Evolutionary conservation across 1,284 basidiomycete species (phyloP).

Genomic region (Cystobasidiaceae sp.): DNA sequence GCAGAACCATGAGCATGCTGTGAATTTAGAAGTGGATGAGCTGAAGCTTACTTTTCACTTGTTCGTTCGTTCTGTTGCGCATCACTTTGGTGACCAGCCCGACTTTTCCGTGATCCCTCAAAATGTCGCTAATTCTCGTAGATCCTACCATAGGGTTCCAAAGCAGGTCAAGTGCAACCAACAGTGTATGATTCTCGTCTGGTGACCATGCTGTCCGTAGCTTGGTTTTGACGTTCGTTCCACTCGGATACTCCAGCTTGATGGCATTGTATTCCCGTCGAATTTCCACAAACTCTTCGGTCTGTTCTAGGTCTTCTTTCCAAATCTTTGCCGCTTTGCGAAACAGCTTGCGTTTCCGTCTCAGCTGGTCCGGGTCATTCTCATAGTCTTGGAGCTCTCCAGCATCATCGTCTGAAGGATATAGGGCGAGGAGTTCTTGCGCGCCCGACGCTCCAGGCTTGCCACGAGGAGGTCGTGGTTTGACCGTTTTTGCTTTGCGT

Average conservation of each 20-base stretch:
- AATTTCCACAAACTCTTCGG: not conserved
- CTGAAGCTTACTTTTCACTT: not conserved
- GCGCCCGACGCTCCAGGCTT: too few species aligned
- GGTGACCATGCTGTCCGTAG: not conserved
- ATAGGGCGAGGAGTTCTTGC: too few species aligned
- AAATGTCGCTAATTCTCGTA: not conserved
- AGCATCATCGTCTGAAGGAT: not conserved
- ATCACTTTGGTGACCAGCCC: not conserved
- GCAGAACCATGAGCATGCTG: not conserved
- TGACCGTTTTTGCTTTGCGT: too few species aligned
- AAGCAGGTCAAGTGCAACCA: slow-evolving; percentile 2
- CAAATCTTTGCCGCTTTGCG: not conserved
- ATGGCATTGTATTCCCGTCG: not conserved
- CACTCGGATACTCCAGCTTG: not conserved
- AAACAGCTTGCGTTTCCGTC: not conserved
- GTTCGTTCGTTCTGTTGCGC: not conserved
- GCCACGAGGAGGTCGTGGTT: too few species aligned
- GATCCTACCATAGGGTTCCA: not conserved
- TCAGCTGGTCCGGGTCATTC: not conserved
- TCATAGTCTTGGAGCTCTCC: not conserved
- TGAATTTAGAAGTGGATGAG: not conserved
- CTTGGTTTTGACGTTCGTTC: not conserved
- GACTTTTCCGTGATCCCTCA: not conserved
- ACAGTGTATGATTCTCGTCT: not conserved
- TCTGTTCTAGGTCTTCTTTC: not conserved